Base-by-base conservation (phyloP, 2,329 filamentous ascomycete genomes). In the Trichoderma sp. region DNA sequence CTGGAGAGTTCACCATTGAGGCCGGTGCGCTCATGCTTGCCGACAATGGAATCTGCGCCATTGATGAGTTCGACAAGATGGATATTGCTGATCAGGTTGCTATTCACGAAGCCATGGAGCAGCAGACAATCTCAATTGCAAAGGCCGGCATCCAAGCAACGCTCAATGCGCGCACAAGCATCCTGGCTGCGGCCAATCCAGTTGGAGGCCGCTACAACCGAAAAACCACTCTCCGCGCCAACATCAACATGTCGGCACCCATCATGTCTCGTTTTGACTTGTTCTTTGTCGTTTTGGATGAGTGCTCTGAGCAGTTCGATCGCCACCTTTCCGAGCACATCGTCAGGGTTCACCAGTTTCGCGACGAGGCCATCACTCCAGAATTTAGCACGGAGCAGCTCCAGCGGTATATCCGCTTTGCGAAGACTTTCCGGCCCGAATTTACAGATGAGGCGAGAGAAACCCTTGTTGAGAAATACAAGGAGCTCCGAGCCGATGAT, bases 41-140 rank as follows among this genome's bases (percentile, higher is more conserved):
- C 25, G 90, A 98, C 75, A 97, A 97, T 72, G 95, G 95, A 64
- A 96, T 98, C 74, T 99, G 95, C 79, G 94, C 93, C 69, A 99
- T 99, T 77, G 95, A 99, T 77, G 95, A 99, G 78, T 99, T 99
- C 74, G 95, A 99, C 87, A 99, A 99, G 83, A 99, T 99, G 95
- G 95, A 99, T 75, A 92, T 99, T 70, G 89, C 84, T 63, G 95
- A 99, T 78, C 95, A 99, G 81, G 95, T 99, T 66, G 95, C 95
- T 72, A 99, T 99, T 75, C 95, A 99, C 86, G 95, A 99, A 88
- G 95, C 95, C 69, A 99, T 99, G 95, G 95, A 99, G 87, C 95
- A 99, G 83, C 95, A 99, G 81, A 99, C 95, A 5, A 99, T 99
- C 72, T 97, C 93, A 9, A 99, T 99, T 75, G 94, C 95, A 69